phyloP scores from a whole-genome alignment of 345 rosid genomes.

The Brassica incana region DNA sequence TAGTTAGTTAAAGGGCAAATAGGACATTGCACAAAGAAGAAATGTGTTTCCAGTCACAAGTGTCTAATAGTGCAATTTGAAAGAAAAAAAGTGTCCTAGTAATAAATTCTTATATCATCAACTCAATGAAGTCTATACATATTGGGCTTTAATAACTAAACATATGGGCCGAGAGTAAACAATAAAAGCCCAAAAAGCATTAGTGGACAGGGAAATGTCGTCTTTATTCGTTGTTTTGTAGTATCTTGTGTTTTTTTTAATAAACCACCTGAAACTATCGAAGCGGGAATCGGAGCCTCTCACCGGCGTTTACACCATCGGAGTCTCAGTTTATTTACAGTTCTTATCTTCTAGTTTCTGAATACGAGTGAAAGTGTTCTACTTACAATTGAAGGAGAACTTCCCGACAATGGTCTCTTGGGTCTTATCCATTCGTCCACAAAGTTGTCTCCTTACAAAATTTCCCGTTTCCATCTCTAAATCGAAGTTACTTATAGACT shows the following conservation, averaged over 20 bases:
- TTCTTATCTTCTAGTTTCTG: neutral
- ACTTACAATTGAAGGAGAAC: neutral
- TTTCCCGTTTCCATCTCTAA: neutral
- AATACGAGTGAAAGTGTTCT: neutral
- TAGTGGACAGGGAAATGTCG: neutral
- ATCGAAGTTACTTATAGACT: slow-evolving; percentile 1
- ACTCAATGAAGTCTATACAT: neutral
- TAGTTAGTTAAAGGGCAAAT: too few relatives aligned
- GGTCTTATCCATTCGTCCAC: slow-evolving; percentile 31
- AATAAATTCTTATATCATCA: slow-evolving; percentile 2
- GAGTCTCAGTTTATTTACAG: neutral
- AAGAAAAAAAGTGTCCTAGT: too few relatives aligned
- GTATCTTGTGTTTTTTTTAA: neutral
- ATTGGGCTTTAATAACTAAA: neutral
- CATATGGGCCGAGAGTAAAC: neutral
- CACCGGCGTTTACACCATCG: slow-evolving; percentile 3
- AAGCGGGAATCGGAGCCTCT: neutral
- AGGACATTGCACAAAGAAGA: too few relatives aligned
- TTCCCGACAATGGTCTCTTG: slow-evolving; percentile 25
- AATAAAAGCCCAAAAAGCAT: neutral
- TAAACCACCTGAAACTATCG: neutral
- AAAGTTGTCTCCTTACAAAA: slow-evolving; percentile 7
- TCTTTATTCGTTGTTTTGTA: neutral
- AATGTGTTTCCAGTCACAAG: too few relatives aligned
- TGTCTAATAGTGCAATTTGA: too few relatives aligned